Conservation (phyloP, 163 green algal genomes). For the Volvox carteri region DNA sequence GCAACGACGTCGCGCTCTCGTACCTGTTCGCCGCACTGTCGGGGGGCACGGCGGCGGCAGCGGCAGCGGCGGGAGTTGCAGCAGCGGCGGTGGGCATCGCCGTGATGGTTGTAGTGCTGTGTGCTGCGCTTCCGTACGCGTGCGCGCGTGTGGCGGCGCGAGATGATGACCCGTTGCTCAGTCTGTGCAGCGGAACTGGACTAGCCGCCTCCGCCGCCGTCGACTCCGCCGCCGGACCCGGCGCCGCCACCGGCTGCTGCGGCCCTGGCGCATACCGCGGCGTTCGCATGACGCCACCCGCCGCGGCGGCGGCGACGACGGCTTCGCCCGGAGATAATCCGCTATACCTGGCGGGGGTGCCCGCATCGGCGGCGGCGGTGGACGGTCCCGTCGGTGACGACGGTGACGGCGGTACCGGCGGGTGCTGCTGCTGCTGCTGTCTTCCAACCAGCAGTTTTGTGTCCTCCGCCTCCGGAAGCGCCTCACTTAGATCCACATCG, state of each 20-base stretch:
- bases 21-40: neutral
- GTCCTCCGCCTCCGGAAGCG: neutral
- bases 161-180: no score
- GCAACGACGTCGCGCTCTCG: conserved; percentile 29
- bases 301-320: neutral
- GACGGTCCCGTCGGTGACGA: neutral
- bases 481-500: neutral
- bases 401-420: neutral
- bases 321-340: neutral
- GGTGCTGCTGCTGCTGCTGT: no score
- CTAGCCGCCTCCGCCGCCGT: neutral
- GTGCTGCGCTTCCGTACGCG: no score
- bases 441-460: neutral
- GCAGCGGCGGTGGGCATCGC: no score
- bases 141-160: no score
- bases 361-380: neutral
- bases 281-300: neutral
- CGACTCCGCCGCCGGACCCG: conserved; percentile 6
- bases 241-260: neutral
- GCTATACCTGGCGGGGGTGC: neutral
- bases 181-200: no score
- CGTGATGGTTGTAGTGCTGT: neutral
- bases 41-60: no score
- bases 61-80: no score
- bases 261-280: conserved; percentile 2